A percentile compares a stretch with the other conserved stretches of the same genome.
These are phyloP conservation scores for Aspergillus sojae DNA, from an alignment of 2,329 filamentous ascomycete genomes.

Conservation along the genomic window DNA sequence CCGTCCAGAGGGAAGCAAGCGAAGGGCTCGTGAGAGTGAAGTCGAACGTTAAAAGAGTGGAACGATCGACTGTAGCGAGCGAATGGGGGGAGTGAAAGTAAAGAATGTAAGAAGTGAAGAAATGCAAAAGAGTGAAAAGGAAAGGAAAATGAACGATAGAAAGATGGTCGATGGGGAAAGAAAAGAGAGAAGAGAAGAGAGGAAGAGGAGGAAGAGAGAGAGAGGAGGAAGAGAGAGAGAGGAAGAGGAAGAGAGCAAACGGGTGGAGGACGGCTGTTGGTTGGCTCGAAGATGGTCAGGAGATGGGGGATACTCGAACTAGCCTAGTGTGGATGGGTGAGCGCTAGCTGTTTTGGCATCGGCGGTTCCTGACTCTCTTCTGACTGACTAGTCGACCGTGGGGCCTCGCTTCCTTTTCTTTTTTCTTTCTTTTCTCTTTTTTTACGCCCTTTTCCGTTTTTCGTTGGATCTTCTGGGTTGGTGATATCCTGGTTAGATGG, in stretches of 20 bases:
- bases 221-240: slow-evolving; percentile 3
- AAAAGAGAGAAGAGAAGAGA: slow-evolving; percentile 20
- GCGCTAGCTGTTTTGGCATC: slow-evolving; percentile 18
- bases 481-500: neutral
- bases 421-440: slow-evolving; percentile 8
- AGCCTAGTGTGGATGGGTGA: slow-evolving; percentile 13
- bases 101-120: slow-evolving; percentile 28
- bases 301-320: slow-evolving; percentile 19
- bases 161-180: slow-evolving; percentile 27
- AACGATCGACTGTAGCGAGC: slow-evolving; percentile 47
- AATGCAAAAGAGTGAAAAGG: slow-evolving; percentile 31
- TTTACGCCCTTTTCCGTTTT: neutral
- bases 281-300: slow-evolving; percentile 16
- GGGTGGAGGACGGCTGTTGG: slow-evolving; percentile 16
- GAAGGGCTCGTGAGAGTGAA: slow-evolving; percentile 37
- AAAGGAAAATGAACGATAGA: slow-evolving; percentile 29
- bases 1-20: slow-evolving; percentile 39
- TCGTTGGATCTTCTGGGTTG: neutral
- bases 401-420: slow-evolving; percentile 11
- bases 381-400: slow-evolving; percentile 12
- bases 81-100: slow-evolving; percentile 30
- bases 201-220: slow-evolving; percentile 12
- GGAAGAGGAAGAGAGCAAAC: slow-evolving; percentile 16
- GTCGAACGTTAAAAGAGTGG: slow-evolving; percentile 56
- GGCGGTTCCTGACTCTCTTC: slow-evolving; percentile 14